Evolutionary conservation across 1,284 basidiomycete genomes (phyloP).

Genomic region (Somion occarium): DNA sequence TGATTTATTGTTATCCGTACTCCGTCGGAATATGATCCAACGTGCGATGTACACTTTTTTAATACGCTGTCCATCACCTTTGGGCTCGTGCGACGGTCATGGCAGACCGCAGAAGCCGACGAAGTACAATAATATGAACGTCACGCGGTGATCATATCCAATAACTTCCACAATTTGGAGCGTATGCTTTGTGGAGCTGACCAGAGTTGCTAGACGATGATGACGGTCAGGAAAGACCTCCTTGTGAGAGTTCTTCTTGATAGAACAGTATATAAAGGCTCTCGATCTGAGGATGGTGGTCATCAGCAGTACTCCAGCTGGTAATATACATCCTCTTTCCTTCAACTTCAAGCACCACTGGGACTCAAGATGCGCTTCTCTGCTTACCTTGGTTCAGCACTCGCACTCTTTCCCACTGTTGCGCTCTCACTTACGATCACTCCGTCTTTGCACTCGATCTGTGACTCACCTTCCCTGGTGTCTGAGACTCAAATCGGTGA

Average conservation of each 20-base stretch:
- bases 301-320: neutral
- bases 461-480: conserved; percentile 3
- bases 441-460: neutral
- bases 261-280: neutral
- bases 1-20: too few species aligned
- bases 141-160: neutral
- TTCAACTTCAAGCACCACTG: neutral
- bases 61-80: neutral
- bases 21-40: too few species aligned
- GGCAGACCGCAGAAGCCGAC: neutral
- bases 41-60: neutral
- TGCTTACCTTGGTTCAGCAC: neutral
- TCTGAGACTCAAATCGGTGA: conserved; percentile 1
- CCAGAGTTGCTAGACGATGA: neutral
- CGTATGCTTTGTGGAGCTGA: neutral
- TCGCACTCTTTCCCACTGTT: neutral
- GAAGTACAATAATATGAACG: neutral
- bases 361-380: neutral
- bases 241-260: neutral
- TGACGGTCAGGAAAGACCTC: neutral
- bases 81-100: neutral
- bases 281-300: neutral
- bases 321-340: neutral
- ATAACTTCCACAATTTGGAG: neutral
- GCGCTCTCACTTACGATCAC: neutral